These are phyloP conservation scores for Stephanodiscus minutulus DNA, from an alignment of 108 stramenopile species.

Conservation along the genomic window DNA sequence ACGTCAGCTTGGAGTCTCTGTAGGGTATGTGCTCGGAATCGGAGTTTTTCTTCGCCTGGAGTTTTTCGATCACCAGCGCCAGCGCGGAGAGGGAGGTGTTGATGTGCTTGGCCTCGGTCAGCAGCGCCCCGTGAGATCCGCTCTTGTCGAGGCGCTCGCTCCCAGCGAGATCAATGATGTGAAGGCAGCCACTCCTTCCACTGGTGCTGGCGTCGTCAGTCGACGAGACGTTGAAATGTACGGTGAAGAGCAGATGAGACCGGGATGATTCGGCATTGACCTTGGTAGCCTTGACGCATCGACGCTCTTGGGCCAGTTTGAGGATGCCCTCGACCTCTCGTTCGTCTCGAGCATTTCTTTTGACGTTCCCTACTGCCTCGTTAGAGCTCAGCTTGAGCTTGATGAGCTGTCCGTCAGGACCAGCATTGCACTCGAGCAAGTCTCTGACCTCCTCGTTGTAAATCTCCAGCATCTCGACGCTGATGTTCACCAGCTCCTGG, in stretches of 20 bases:
- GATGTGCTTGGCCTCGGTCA: constrained; percentile 87
- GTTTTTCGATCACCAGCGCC: constrained; percentile 85
- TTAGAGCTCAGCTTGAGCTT: constrained; percentile 62
- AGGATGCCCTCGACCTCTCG: constrained; percentile 65
- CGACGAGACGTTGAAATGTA: constrained; percentile 65
- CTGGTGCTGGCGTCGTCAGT: constrained; percentile 42
- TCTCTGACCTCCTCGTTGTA: constrained; percentile 98
- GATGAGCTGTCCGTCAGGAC: constrained; percentile 47
- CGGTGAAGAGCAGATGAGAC: constrained; percentile 84
- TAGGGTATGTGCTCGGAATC: constrained; percentile 82
- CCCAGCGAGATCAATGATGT: constrained; percentile 92
- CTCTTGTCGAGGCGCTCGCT: constrained; percentile 90
- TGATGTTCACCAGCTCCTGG: constrained; percentile 62
- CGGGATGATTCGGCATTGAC: constrained; percentile 85
- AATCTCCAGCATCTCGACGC: constrained; percentile 94
- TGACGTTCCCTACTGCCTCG: constrained; percentile 73
- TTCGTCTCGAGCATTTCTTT: constrained; percentile 38
- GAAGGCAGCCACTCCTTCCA: constrained; percentile 63
- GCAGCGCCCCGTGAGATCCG: constrained; percentile 68
- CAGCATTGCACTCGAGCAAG: constrained; percentile 62
- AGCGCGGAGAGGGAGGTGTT: constrained; percentile 78
- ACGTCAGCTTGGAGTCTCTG: constrained; percentile 94
- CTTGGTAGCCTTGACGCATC: constrained; percentile 85
- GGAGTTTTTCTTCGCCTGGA: constrained; percentile 50
- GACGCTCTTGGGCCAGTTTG: constrained; percentile 59